These are phyloP conservation scores for Podospora tetraspora DNA, from an alignment of 495 filamentous ascomycete genomes.

Conservation along the genomic window DNA sequence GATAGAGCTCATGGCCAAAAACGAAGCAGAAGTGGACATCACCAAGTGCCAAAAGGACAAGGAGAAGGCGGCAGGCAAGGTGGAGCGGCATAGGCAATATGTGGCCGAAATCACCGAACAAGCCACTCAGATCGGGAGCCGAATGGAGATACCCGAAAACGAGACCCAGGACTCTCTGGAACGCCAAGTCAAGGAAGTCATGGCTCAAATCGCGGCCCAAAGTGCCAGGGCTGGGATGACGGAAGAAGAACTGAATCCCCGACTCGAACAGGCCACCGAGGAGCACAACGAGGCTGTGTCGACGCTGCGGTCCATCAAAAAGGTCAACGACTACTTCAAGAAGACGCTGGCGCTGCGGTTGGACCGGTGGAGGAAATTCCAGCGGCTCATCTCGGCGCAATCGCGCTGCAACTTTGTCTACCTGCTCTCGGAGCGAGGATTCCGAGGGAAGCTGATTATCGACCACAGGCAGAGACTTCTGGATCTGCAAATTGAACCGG, in stretches of 20 bases:
- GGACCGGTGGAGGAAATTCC: slow-evolving; percentile 73
- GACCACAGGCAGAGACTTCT: slow-evolving; percentile 69
- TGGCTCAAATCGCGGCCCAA: slow-evolving; percentile 44
- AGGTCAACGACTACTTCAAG: slow-evolving; percentile 55
- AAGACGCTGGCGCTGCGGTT: slow-evolving; percentile 62
- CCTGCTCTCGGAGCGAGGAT: slow-evolving; percentile 80
- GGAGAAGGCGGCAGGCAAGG: slow-evolving; percentile 40
- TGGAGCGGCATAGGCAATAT: slow-evolving; percentile 38
- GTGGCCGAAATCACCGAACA: slow-evolving; percentile 53
- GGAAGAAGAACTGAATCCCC: slow-evolving; percentile 56
- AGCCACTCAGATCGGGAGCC: slow-evolving; percentile 45
- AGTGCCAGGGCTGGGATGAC: slow-evolving; percentile 51
- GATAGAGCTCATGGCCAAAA: slow-evolving; percentile 59
- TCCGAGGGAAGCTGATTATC: slow-evolving; percentile 72
- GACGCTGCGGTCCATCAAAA: slow-evolving; percentile 40
- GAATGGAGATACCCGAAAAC: slow-evolving; percentile 63
- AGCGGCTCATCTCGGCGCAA: slow-evolving; percentile 72
- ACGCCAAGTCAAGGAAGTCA: slow-evolving; percentile 55
- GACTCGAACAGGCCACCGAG: slow-evolving; percentile 31
- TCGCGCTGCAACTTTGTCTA: slow-evolving; percentile 83
- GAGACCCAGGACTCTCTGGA: slow-evolving; percentile 61
- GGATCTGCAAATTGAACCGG: slow-evolving; percentile 77
- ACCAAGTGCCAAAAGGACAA: slow-evolving; percentile 47
- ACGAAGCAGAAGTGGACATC: slow-evolving; percentile 51
- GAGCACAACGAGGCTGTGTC: slow-evolving; percentile 36